Evolutionary conservation across 768 basidiomycete genomes (phyloP).

Genomic region (Xerocomellus chrysenteron): DNA sequence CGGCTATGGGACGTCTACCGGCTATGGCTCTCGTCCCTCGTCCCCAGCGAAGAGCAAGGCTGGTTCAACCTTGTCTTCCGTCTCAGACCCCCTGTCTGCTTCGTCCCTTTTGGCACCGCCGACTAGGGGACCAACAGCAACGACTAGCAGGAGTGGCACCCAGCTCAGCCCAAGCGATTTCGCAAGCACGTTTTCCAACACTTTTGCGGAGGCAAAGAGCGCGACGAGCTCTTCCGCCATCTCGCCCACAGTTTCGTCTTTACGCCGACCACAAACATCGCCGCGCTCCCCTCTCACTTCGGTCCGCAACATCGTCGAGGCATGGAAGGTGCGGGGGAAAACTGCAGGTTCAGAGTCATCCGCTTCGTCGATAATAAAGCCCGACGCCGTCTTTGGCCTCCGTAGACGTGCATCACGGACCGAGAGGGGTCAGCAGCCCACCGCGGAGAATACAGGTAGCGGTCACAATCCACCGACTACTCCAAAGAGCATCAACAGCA

Average conservation of each 20-base stretch:
- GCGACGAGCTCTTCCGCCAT: conserved; percentile 25
- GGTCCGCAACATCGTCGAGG: conserved; percentile 73
- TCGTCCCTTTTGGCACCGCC: conserved; percentile 53
- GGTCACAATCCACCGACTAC: conserved; percentile 20
- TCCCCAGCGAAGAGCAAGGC: conserved; percentile 47
- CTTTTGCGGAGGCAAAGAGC: conserved; percentile 39
- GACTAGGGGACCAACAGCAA: conserved; percentile 32
- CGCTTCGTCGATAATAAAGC: conserved; percentile 33
- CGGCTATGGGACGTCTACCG: conserved; percentile 30
- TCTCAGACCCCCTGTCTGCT: conserved; percentile 27
- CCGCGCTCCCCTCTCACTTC: conserved; percentile 72
- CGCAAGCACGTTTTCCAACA: conserved; percentile 37
- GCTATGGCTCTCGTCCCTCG: conserved; percentile 44
- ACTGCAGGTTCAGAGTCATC: conserved; percentile 39
- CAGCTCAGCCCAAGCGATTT: conserved; percentile 38
- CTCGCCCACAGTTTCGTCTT: conserved; percentile 47
- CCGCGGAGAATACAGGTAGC: conserved; percentile 9
- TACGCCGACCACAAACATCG: conserved; percentile 63
- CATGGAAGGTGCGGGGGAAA: conserved; percentile 70
- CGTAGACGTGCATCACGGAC: conserved; percentile 31
- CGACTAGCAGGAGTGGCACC: conserved; percentile 26
- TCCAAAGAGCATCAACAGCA: conserved; percentile 31
- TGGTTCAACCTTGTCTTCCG: conserved; percentile 30
- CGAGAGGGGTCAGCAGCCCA: conserved; percentile 18
- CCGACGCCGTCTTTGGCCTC: conserved; percentile 35